A percentile compares a stretch with the other conserved stretches of the same genome.
phyloP scores from a whole-genome alignment of 257 asterid genomes.

The Fraxinus excelsior region DNA sequence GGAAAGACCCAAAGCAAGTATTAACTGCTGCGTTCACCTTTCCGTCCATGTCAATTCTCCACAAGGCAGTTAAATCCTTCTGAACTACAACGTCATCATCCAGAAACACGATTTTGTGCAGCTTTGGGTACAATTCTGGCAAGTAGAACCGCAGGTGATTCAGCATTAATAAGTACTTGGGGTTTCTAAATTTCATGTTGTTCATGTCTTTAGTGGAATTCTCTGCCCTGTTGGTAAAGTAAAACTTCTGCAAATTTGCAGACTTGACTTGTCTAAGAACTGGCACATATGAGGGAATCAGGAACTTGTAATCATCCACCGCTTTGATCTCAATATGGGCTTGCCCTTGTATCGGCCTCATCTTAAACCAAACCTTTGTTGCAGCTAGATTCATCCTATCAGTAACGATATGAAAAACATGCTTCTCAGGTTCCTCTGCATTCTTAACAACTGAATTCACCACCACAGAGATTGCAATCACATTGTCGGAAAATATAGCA shows the following conservation, averaged over 20 bases:
- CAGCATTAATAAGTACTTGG: conserved; percentile 19
- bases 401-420: conserved; percentile 53
- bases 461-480: conserved; percentile 53
- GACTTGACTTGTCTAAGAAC: conserved; percentile 44
- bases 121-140: conserved; percentile 21
- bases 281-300: conserved; percentile 49
- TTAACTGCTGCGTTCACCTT: conserved; percentile 21
- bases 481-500: conserved; percentile 57
- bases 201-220: conserved; percentile 34
- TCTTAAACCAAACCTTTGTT: conserved; percentile 58
- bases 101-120: conserved; percentile 39
- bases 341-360: conserved; percentile 47
- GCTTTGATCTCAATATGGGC: conserved; percentile 52
- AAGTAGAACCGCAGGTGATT: conserved; percentile 21
- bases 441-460: conserved; percentile 51
- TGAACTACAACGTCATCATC: conserved; percentile 50
- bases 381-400: conserved; percentile 55
- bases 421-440: conserved; percentile 54
- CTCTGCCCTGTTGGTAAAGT: conserved; percentile 45
- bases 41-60: conserved; percentile 21
- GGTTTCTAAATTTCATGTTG: conserved; percentile 24
- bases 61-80: conserved; percentile 19
- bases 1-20: conserved; percentile 18
- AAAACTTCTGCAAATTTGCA: conserved; percentile 37
- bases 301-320: conserved; percentile 42